Conservation (phyloP, 768 basidiomycete genomes). For the Amanita inopinata region DNA sequence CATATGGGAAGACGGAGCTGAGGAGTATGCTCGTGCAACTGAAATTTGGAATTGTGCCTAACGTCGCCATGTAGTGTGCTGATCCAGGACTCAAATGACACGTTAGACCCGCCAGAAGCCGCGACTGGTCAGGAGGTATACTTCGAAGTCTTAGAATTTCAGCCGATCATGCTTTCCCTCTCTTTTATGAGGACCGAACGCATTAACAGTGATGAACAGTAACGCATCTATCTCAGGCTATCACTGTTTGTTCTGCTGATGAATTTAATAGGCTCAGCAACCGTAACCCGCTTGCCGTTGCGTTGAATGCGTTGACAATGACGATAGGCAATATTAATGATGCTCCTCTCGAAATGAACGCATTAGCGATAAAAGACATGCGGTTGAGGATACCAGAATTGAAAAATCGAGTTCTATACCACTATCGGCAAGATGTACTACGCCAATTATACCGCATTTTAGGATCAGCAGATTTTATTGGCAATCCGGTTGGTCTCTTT, state of each 20-base stretch:
- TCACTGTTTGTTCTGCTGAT: slow-evolving; percentile 9
- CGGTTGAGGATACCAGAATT: slow-evolving; percentile 79
- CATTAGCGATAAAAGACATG: slow-evolving; percentile 90
- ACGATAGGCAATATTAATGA: slow-evolving; percentile 95
- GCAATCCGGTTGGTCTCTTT: slow-evolving; percentile 94
- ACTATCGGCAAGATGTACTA: slow-evolving; percentile 89
- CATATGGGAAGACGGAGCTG: slow-evolving; percentile 72
- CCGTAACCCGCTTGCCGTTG: slow-evolving; percentile 86
- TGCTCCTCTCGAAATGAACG: slow-evolving; percentile 89
- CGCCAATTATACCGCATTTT: slow-evolving; percentile 93
- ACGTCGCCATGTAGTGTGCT: slow-evolving; percentile 35
- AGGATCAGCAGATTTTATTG: slow-evolving; percentile 96
- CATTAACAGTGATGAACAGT: slow-evolving; percentile 92
- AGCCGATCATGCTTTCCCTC: slow-evolving; percentile 84
- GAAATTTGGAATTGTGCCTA: not conserved
- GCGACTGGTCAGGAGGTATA: slow-evolving; percentile 73
- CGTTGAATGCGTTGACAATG: slow-evolving; percentile 94
- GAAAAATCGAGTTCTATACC: slow-evolving; percentile 74
- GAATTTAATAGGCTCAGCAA: slow-evolving; percentile 47
- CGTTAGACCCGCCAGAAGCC: slow-evolving; percentile 63
- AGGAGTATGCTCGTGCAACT: slow-evolving; percentile 47
- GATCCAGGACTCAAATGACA: slow-evolving; percentile 57
- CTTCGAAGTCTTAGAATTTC: slow-evolving; percentile 91
- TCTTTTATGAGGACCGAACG: slow-evolving; percentile 98
- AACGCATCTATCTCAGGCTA: slow-evolving; percentile 16